Base-by-base conservation (phyloP, 306 rosid genomes). In the Inga leiocalycina region DNA sequence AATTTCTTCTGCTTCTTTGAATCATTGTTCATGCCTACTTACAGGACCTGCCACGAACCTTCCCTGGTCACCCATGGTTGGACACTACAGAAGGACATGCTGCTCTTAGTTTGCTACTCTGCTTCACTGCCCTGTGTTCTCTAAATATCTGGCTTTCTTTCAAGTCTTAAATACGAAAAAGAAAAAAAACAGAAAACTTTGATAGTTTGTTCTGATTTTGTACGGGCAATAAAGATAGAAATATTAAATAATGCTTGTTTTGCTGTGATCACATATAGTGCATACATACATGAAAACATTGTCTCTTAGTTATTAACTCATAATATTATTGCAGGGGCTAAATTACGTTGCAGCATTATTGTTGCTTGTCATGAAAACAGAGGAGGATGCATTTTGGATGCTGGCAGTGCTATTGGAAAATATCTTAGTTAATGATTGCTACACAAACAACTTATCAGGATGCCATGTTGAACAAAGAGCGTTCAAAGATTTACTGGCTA, bases 51-150 rank as follows among this genome's bases (percentile, higher is more conserved):
- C 30, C 30, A 90, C 89, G 99, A 51, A 96, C 99, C 34, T 96
- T 96, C 85, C 99, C 99, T 0, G 99, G 98, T 81, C 99, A 96
- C 82, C 82, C 98, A 5, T 96, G 98, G 98, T 85, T 96, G 91
- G 99, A 96, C 91, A 96, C 97, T 85, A 91, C 92, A 46, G 98
- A 89, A 79, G 99, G 99, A 56, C 99, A 96, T 64, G 94, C 97
- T 77, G 86, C 98, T 82, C 98, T 94, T 61, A 24, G 27, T 24
- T 24, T 24, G 27, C 27, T 24, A 24, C 27, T 24, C 0, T 27
- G 30, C 30, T 0, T 27, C 30, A 27, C 30, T 27, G 30, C 30
- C 30, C 61, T 64, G 76, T 37, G 19, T 27, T 27, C 30, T 27
- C 30, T 27, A 27, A 27, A 24, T 24, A 24, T 24, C 27, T 24